Percentiles rank a stretch among this genome's conserved stretches.
Conservation (phyloP, 345 rosid species). For the Trapa bicornis region DNA sequence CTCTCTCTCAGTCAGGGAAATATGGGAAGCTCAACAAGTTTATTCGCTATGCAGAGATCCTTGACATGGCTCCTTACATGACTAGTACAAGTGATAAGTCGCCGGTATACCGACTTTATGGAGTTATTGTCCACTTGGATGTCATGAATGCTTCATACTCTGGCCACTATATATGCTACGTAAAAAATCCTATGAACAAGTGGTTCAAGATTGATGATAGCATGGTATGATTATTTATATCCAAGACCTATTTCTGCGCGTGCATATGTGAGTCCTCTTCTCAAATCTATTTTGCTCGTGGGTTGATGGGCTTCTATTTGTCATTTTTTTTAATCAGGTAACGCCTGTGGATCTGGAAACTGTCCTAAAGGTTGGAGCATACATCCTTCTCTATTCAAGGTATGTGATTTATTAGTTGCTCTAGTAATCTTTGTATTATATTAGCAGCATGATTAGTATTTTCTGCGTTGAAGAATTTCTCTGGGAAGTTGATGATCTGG, state of each 20-base stretch:
- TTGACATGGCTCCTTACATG: conserved; percentile 85
- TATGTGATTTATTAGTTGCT: conserved; percentile 11
- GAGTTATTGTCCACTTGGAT: conserved; percentile 93
- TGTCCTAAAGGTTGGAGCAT: conserved; percentile 60
- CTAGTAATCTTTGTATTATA: too few species aligned
- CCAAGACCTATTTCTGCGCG: background rate
- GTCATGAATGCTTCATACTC: conserved; percentile 84
- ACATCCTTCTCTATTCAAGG: conserved; percentile 93
- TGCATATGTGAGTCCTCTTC: background rate
- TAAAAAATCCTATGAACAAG: conserved; percentile 62
- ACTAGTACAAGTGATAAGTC: conserved; percentile 70
- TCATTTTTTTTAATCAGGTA: conserved; percentile 28
- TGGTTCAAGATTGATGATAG: conserved; percentile 97
- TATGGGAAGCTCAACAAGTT: conserved; percentile 90
- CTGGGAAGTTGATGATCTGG: too few species aligned
- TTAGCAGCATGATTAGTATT: too few species aligned
- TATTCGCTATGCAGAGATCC: conserved; percentile 67
- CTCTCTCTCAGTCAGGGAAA: conserved; percentile 57
- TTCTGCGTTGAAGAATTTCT: too few species aligned
- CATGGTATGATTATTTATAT: conserved; percentile 35
- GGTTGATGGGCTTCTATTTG: background rate
- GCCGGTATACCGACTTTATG: conserved; percentile 79
- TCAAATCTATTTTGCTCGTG: background rate
- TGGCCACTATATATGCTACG: conserved; percentile 91
- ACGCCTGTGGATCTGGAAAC: conserved; percentile 52